A percentile compares a stretch with the other conserved stretches of the same genome.
Evolutionary conservation across 139 green algal species (phyloP).

Genomic region (Chlamydomonas sp.): DNA sequence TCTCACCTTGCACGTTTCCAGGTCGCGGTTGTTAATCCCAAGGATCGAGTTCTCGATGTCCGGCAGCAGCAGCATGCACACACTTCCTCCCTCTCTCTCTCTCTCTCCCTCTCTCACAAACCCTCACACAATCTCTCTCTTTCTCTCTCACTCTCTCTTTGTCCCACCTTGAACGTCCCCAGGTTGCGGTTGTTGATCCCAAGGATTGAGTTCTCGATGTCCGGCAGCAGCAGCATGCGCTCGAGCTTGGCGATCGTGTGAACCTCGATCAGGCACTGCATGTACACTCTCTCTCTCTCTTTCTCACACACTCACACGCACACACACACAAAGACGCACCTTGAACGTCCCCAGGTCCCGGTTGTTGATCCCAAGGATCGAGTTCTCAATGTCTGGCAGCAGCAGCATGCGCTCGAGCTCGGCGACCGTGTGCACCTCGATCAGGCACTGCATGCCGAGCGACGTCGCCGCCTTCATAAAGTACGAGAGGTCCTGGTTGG

Average conservation of each 20-base stretch:
- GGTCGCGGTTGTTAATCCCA: conserved; percentile 98
- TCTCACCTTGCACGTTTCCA: conserved; percentile 93
- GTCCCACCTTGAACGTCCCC: conserved; percentile 79
- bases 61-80: conserved; percentile 76
- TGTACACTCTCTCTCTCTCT: too few species aligned
- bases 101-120: too few species aligned
- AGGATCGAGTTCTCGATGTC: conserved; percentile 75
- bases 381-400: conserved; percentile 64
- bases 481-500: conserved; percentile 89
- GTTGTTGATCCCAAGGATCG: conserved; percentile 99
- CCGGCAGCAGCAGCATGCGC: conserved; percentile 74
- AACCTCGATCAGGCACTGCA: conserved; percentile 14
- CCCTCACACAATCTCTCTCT: too few species aligned
- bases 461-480: conserved; percentile 68
- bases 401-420: conserved; percentile 89
- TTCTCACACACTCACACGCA: too few species aligned
- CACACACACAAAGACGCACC: too few species aligned
- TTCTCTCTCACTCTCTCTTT: too few species aligned
- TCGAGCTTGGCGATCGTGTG: conserved; percentile 88
- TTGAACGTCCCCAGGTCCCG: conserved; percentile 92
- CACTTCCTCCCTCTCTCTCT: too few species aligned
- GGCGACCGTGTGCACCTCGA: conserved; percentile 60
- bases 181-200: conserved; percentile 99
- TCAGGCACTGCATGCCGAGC: conserved; percentile 61
- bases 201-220: conserved; percentile 74